These are phyloP conservation scores for Xylaria sp. DNA, from an alignment of 2,329 filamentous ascomycete genomes.

Conservation along the genomic window DNA sequence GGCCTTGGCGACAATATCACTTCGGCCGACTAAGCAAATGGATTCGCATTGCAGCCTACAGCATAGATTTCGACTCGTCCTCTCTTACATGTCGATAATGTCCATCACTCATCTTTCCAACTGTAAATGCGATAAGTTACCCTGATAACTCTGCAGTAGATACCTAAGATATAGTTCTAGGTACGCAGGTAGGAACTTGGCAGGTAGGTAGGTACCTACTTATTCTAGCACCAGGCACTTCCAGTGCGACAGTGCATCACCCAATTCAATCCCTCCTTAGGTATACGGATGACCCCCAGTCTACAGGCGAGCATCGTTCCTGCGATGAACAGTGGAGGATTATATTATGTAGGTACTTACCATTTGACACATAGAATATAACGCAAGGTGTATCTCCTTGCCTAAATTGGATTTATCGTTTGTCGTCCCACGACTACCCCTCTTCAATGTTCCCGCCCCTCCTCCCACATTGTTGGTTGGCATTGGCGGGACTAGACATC, in stretches of 20 bases:
- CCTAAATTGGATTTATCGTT: neutral
- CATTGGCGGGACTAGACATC: neutral
- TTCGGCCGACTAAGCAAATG: neutral
- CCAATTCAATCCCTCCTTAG: too few relatives aligned
- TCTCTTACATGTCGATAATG: too few relatives aligned
- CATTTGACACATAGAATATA: neutral
- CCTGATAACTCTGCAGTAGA: too few relatives aligned
- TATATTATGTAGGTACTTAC: neutral
- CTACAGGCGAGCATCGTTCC: too few relatives aligned
- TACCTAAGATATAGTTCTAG: too few relatives aligned
- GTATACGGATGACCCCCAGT: too few relatives aligned
- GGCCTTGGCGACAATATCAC: neutral
- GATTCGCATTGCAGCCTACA: too few relatives aligned
- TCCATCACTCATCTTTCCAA: too few relatives aligned
- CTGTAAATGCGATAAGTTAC: neutral
- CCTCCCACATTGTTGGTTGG: neutral
- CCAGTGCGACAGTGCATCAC: too few relatives aligned
- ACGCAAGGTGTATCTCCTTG: neutral
- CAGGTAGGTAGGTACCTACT: neutral
- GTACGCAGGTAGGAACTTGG: too few relatives aligned
- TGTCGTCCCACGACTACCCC: slow-evolving; percentile 15
- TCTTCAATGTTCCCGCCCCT: slow-evolving; percentile 7
- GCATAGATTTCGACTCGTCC: too few relatives aligned
- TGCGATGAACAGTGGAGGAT: neutral
- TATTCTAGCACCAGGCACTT: too few relatives aligned